Evolutionary conservation across 2,329 filamentous ascomycete genomes (phyloP).

Genomic region (Alternaria sp.): DNA sequence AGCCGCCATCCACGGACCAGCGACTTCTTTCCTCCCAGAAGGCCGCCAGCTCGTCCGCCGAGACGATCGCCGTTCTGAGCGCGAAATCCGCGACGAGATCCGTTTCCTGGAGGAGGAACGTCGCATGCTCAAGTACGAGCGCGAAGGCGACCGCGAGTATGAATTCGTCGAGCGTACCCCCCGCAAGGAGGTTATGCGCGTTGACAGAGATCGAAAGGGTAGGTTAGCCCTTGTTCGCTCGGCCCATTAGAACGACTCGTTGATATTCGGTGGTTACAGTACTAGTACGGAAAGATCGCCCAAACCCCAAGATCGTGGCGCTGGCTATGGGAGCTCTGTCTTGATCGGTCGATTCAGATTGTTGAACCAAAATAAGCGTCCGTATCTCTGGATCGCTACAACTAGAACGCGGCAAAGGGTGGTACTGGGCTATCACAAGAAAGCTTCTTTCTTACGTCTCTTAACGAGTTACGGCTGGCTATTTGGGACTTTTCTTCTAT

Average conservation of each 20-base stretch:
- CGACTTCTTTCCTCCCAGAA: conserved; percentile 61
- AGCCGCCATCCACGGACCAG: conserved; percentile 57
- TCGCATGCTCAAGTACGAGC: conserved; percentile 65
- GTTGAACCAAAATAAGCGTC: neutral
- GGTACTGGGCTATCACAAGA: neutral
- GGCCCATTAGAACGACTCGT: conserved; percentile 60
- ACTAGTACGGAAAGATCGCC: conserved; percentile 40
- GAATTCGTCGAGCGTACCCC: conserved; percentile 68
- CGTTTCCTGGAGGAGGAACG: conserved; percentile 74
- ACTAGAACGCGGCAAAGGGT: neutral
- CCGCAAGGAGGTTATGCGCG: conserved; percentile 67
- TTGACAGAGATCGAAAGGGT: conserved; percentile 95
- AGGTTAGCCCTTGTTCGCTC: conserved; percentile 88
- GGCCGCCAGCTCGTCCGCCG: conserved; percentile 30
- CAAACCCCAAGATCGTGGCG: conserved; percentile 56
- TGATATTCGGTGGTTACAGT: conserved; percentile 49
- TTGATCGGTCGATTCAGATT: neutral
- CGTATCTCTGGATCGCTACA: neutral
- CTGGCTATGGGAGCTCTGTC: conserved; percentile 18
- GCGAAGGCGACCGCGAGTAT: conserved; percentile 63
- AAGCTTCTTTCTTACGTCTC: neutral
- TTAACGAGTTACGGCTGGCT: neutral
- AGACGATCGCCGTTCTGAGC: conserved; percentile 55
- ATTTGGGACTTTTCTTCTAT: neutral
- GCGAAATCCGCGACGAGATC: conserved; percentile 78